These are phyloP conservation scores for Decorospora gaudefroyi DNA, from an alignment of 2,329 filamentous ascomycete genomes.

Conservation along the genomic window DNA sequence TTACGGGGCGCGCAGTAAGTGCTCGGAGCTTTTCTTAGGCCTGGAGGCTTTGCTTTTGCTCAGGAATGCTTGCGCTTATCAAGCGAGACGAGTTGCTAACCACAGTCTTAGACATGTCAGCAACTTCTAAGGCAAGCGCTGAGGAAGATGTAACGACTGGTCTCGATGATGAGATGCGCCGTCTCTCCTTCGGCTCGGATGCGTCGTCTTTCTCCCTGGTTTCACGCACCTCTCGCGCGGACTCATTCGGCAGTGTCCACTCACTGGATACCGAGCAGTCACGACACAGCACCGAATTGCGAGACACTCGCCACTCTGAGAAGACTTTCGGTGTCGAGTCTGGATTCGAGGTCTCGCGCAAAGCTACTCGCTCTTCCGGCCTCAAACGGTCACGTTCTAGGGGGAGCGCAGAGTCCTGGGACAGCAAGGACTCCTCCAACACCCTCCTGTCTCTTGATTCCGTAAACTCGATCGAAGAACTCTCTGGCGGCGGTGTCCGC, in stretches of 20 bases:
- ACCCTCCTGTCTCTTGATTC: neutral
- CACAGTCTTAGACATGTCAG: neutral
- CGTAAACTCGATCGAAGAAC: neutral
- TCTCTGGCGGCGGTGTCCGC: neutral
- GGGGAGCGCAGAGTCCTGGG: neutral
- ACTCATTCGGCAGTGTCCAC: slow-evolving; percentile 16
- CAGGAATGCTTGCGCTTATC: neutral
- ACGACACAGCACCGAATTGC: neutral
- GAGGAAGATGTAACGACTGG: neutral
- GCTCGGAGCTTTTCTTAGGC: neutral
- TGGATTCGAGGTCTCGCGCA: no score
- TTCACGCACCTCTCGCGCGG: slow-evolving; percentile 18
- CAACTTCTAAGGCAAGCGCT: neutral
- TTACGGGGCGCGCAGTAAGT: slow-evolving; percentile 17
- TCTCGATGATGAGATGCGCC: slow-evolving; percentile 15
- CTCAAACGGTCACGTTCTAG: neutral
- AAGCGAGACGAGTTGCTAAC: slow-evolving; percentile 2
- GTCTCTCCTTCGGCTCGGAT: slow-evolving; percentile 21
- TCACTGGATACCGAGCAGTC: slow-evolving; percentile 9
- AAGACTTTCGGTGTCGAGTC: no score
- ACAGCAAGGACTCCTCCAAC: neutral
- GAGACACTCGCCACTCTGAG: no score
- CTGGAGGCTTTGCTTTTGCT: neutral
- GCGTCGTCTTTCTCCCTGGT: slow-evolving; percentile 24
- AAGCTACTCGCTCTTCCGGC: slow-evolving; percentile 5